phyloP scores from a whole-genome alignment of 2,329 filamentous ascomycete genomes.

The Verticillium isaacii region DNA sequence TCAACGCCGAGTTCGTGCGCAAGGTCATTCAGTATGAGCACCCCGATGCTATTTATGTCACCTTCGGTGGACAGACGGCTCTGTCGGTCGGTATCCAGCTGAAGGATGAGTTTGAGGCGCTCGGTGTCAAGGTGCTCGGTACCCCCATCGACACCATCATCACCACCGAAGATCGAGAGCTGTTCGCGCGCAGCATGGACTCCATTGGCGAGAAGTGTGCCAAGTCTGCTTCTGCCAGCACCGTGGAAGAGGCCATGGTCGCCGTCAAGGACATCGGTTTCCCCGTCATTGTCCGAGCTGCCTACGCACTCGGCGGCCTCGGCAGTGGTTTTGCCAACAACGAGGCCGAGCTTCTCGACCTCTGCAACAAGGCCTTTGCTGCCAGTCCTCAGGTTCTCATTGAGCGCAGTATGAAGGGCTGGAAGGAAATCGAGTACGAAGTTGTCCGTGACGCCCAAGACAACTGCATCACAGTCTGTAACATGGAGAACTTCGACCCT shows the following conservation, averaged over 20 bases:
- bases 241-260: conserved; percentile 79
- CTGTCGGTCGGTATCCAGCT: conserved; percentile 95
- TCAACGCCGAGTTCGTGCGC: conserved; percentile 94
- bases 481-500: conserved; percentile 99
- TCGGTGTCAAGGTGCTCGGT: conserved; percentile 91
- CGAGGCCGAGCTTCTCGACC: conserved; percentile 72
- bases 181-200: conserved; percentile 97
- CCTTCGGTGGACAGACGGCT: conserved; percentile 95
- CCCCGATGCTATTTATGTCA: conserved; percentile 95
- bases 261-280: conserved; percentile 90
- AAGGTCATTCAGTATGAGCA: conserved; percentile 95
- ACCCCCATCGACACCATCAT: conserved; percentile 98
- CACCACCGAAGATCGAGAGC: conserved; percentile 94
- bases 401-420: conserved; percentile 98
- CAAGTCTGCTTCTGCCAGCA: conserved; percentile 91
- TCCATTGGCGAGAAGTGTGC: conserved; percentile 97
- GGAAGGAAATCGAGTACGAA: conserved; percentile 99
- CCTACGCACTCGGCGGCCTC: conserved; percentile 90
- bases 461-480: conserved; percentile 99
- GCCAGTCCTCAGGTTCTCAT: conserved; percentile 94
- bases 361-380: conserved; percentile 93
- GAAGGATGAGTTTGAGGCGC: conserved; percentile 90
- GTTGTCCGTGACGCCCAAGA: conserved; percentile 92
- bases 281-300: conserved; percentile 94
- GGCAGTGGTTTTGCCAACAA: conserved; percentile 95